Base-by-base conservation (phyloP, 2,329 filamentous ascomycete species). In the Aspergillus transmontanensis region DNA sequence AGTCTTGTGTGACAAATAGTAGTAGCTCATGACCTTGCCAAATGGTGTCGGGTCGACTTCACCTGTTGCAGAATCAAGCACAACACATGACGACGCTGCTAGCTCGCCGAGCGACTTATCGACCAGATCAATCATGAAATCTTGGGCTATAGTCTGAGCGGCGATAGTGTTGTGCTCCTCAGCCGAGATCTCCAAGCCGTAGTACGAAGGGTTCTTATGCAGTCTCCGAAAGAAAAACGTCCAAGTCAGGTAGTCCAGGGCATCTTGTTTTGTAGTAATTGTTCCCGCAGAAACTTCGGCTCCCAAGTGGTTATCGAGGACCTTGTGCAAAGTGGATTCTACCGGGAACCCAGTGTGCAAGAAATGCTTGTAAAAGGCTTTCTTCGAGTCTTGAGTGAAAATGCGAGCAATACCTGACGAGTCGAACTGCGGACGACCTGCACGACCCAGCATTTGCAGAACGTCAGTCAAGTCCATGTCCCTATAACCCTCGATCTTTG, bases 391-490 rank as follows among this genome's bases (percentile, higher is more conserved):
- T 73, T 99, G 94, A 0, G 95, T 99, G 75, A 99, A 97, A 74
- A 99, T 99, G 34, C 94, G 90, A 11, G 95, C 96, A 62, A 99
- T 96, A 68, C 96, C 95, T 0, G 94, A 96, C 59, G 90, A 91
- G 78, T 99, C 95, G 76, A 99, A 99, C 75, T 99, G 95, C 4
- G 95, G 95, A 66, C 95, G 91, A 19, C 95, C 95, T 14, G 95
- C 95, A 79, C 95, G 90, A 70, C 95, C 95, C 32, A 99, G 84
- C 95, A 99, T 99, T 79, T 99, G 95, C 65, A 99, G 82, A 36
- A 99, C 95, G 79, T 99, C 95, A 0, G 95, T 99, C 63, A 99
- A 82, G 76, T 99, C 95, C 96, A 99, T 99, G 77, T 99, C 96
- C 75, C 92, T 95, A 81, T 99, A 99, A 0, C 91, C 94, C 81